Evolutionary conservation across 1,284 basidiomycete genomes (phyloP).

Genomic region (Paramarasmius palmivorus): DNA sequence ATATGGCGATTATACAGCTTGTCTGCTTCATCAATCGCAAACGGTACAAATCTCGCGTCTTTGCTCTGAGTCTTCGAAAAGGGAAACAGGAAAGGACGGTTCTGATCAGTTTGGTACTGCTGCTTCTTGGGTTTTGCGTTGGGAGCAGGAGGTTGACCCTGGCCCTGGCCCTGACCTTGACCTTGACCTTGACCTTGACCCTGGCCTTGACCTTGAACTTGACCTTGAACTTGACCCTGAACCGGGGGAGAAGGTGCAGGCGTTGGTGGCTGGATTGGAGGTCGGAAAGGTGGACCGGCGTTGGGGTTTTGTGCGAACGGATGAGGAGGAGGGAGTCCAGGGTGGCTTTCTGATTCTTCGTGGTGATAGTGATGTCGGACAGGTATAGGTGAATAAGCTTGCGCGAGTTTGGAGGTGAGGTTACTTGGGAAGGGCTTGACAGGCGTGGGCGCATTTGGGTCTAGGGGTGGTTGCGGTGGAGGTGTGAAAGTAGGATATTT

Average conservation of each 20-base stretch:
- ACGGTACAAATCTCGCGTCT: conserved; percentile 77
- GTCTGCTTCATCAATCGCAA: conserved; percentile 95
- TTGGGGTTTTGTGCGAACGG: conserved; percentile 48
- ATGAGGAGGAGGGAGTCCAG: conserved; percentile 39
- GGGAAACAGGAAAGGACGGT: conserved; percentile 92
- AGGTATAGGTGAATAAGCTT: conserved; percentile 90
- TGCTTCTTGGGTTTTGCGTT: conserved; percentile 88
- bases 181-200: too few relatives aligned
- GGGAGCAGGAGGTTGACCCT: conserved; percentile 77
- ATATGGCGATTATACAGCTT: conserved; percentile 88
- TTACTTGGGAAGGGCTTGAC: conserved; percentile 40
- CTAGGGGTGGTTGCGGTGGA: conserved; percentile 36
- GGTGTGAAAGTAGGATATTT: conserved; percentile 93
- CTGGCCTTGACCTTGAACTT: too few relatives aligned
- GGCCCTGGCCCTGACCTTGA: too few relatives aligned
- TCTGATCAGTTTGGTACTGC: conserved; percentile 98
- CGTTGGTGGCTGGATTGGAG: conserved; percentile 70
- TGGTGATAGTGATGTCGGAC: conserved; percentile 92
- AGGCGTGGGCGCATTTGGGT: conserved; percentile 26
- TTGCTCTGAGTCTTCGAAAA: conserved; percentile 67
- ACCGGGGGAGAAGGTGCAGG: conserved; percentile 86
- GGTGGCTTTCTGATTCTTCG: conserved; percentile 60
- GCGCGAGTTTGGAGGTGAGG: conserved; percentile 70
- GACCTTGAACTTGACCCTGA: too few relatives aligned
- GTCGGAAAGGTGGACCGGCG: conserved; percentile 41